Percentiles rank a stretch among this genome's conserved stretches.
These are phyloP conservation scores for Populus euphratica DNA, from an alignment of 345 rosid species.

Conservation along the genomic window DNA sequence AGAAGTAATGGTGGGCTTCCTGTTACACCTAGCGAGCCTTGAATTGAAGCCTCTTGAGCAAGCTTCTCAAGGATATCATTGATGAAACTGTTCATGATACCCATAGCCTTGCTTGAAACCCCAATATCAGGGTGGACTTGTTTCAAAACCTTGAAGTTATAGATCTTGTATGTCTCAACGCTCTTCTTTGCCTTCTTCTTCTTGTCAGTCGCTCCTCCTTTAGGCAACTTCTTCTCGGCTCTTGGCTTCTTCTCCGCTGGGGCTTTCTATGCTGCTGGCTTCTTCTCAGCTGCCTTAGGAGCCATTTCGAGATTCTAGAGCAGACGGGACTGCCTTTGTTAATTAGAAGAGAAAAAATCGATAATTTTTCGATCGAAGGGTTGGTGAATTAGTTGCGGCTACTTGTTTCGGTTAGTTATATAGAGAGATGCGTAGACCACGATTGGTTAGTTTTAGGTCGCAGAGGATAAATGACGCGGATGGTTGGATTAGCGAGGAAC, in stretches of 20 bases:
- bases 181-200: conserved; percentile 29
- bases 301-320: conserved; percentile 13
- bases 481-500: background rate
- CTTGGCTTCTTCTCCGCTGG: conserved; percentile 2
- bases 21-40: conserved; percentile 22
- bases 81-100: conserved; percentile 28
- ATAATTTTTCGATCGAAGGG: background rate
- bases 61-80: conserved; percentile 28
- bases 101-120: conserved; percentile 28
- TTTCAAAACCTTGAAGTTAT: conserved; percentile 26
- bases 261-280: too few relatives aligned
- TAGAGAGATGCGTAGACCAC: background rate
- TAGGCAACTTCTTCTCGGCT: conserved; percentile 24
- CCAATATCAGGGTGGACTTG: conserved; percentile 29
- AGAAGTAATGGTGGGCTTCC: conserved; percentile 27
- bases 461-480: conserved; percentile 19
- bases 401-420: background rate
- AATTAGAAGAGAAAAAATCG: too few relatives aligned
- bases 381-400: background rate
- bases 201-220: conserved; percentile 23
- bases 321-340: background rate
- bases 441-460: conserved; percentile 1
- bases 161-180: conserved; percentile 25
- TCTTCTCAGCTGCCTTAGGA: conserved; percentile 21
- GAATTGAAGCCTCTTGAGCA: conserved; percentile 16